Evolutionary conservation across 2,329 filamentous ascomycete genomes (phyloP), one percentile per base, ranked within the genome.

Genomic region (Harringtonia aguacate): DNA sequence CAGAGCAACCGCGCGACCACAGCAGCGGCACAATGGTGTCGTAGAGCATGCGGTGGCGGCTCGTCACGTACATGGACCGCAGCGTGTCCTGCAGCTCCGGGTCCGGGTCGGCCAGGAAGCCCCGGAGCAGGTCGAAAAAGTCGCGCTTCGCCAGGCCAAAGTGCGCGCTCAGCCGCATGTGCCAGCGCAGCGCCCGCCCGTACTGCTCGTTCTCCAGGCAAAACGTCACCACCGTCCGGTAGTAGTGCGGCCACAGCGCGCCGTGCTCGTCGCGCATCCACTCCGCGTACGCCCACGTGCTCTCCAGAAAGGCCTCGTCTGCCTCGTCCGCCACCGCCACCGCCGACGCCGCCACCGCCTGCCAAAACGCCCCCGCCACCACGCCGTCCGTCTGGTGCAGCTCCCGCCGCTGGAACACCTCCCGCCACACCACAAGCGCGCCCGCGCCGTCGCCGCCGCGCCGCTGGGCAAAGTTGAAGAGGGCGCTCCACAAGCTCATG

Each of bases 21-120:
- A 77, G 59, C 41, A 66, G 56, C 4, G 74, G 71, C n/a, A 77
- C 62, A 8, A 77, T 44, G 18, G 59, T 56, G 50, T 76, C 72
- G 52, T 77, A 77, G 0, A 76, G 51, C 12, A 55, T 50, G 35
- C 63, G 69, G 37, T 69, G 61, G 3, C 53, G 53, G 37, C 64
- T 70, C 17, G 61, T 59, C 9, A 61, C 53, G 48, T 77, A 77
- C 10, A 77, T 57, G 14, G 59, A 55, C 35, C 58, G 60, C 8
- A 77, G 57, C 3, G 62, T 62, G 10, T 58, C 57, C 36, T 69
- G 63, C 39, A 65, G 53, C 20, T 57, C 51, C 4, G 58, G 52
- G 24, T 62, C 60, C 6, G 55, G 47, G 39, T 70, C 61, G 15
- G 55, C 45, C 33, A 66, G 62, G 37, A 70, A 73, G 12, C 52